Conservation (phyloP, 805 yeast species). For the Barnettozyma sp. region DNA sequence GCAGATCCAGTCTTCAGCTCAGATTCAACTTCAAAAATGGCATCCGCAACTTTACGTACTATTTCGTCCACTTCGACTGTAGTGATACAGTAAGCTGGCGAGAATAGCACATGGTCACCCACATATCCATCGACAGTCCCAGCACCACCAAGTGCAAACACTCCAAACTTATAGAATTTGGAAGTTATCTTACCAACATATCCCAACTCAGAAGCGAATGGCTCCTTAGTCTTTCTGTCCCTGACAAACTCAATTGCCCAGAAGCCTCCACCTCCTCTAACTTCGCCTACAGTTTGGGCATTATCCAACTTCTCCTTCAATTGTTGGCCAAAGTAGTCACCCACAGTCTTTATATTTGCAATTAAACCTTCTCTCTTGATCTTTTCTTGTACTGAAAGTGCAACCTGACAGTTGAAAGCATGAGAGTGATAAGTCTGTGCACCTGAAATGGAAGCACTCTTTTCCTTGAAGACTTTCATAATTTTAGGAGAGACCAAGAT, state of each 20-base stretch:
- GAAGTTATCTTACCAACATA: conserved; percentile 29
- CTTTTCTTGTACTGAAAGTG: conserved; percentile 37
- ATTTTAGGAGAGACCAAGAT: conserved; percentile 32
- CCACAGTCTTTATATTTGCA: conserved; percentile 35
- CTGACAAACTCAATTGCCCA: conserved; percentile 48
- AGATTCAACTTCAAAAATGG: conserved; percentile 20
- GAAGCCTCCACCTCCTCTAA: conserved; percentile 50
- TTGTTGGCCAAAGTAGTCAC: conserved; percentile 36
- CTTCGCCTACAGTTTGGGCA: conserved; percentile 38
- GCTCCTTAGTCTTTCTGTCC: conserved; percentile 39
- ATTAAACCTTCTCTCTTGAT: conserved; percentile 31
- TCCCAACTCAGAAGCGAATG: conserved; percentile 30
- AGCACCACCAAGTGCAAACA: conserved; percentile 33
- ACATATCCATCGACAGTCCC: conserved; percentile 34
- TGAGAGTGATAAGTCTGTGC: conserved; percentile 46
- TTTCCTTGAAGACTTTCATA: conserved; percentile 28
- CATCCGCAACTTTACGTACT: conserved; percentile 23
- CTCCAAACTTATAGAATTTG: conserved; percentile 34
- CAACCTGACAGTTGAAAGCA: conserved; percentile 40
- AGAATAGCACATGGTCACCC: conserved; percentile 41
- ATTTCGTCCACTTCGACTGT: conserved; percentile 32
- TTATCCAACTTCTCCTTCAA: conserved; percentile 27
- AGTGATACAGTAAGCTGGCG: conserved; percentile 38
- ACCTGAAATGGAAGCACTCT: conserved; percentile 29
- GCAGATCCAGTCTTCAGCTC: conserved; percentile 3